Evolutionary conservation across 179 eudicot genomes (phyloP).

Genomic region (Spergularia azorica): DNA sequence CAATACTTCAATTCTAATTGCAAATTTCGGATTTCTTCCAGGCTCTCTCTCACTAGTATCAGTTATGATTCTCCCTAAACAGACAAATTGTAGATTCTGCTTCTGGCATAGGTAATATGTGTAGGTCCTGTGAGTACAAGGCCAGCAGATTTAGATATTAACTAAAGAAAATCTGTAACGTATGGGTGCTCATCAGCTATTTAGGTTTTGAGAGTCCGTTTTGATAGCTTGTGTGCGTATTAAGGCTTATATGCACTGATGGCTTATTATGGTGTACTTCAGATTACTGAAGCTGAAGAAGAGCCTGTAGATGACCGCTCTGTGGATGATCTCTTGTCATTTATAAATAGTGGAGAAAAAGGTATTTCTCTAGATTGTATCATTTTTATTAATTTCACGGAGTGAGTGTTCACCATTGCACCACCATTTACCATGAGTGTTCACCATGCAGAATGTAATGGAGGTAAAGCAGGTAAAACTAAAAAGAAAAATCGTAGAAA

Average conservation of each 20-base stretch:
- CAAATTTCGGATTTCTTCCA: background rate
- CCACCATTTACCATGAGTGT: background rate
- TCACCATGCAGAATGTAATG: conserved; percentile 43
- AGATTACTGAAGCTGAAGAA: conserved; percentile 61
- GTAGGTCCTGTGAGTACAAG: background rate
- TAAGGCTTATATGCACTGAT: conserved; percentile 5
- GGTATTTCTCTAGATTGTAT: conserved; percentile 13
- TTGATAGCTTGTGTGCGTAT: conserved; percentile 5
- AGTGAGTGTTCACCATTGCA: background rate
- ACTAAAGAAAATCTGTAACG: background rate
- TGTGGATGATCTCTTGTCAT: conserved; percentile 77
- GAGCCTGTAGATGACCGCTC: conserved; percentile 71
- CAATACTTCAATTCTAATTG: background rate
- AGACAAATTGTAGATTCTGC: background rate
- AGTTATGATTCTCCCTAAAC: background rate
- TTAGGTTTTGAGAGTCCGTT: background rate
- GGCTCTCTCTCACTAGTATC: background rate
- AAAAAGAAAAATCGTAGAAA: conserved; percentile 76
- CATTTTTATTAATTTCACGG: background rate
- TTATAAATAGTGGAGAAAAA: conserved; percentile 61
- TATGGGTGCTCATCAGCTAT: background rate
- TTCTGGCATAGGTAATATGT: background rate
- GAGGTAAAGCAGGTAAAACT: conserved; percentile 45
- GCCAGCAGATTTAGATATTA: background rate
- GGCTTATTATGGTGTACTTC: conserved; percentile 28